A percentile compares a stretch with the other conserved stretches of the same genome.
These are phyloP conservation scores for Microbotryum violaceum DNA, from an alignment of 1,284 basidiomycete genomes.

Conservation along the genomic window DNA sequence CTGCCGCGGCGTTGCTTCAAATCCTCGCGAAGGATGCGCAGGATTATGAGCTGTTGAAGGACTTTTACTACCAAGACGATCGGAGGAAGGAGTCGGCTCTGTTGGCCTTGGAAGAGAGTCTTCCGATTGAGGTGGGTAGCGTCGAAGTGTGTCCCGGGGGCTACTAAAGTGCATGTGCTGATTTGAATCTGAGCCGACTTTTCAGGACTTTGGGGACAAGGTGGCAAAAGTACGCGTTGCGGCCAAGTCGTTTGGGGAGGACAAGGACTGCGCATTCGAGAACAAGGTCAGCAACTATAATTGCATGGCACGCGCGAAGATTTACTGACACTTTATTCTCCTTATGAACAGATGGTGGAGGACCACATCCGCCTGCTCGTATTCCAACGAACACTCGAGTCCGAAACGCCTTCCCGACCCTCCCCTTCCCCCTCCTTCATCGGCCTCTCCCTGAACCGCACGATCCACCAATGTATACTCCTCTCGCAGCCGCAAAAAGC, in stretches of 20 bases:
- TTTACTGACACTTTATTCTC: not conserved
- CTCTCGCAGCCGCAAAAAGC: constrained; percentile 75
- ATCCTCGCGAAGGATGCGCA: constrained; percentile 67
- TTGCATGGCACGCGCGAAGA: constrained; percentile 4
- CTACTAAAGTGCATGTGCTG: not conserved
- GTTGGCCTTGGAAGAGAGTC: constrained; percentile 60
- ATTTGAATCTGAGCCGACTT: not conserved
- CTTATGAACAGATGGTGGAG: constrained; percentile 67
- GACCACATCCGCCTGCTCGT: constrained; percentile 69
- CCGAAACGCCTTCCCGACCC: constrained; percentile 63
- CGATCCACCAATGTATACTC: constrained; percentile 64
- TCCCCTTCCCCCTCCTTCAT: constrained; percentile 49
- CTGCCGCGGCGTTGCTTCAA: constrained; percentile 68
- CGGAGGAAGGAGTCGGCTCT: constrained; percentile 83
- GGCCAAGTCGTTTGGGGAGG: constrained; percentile 87
- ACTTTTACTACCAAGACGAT: constrained; percentile 98
- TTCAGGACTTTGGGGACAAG: constrained; percentile 60
- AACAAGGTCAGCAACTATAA: constrained; percentile 57
- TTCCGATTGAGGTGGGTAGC: constrained; percentile 50
- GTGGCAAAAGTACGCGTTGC: constrained; percentile 68
- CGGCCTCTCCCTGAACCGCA: constrained; percentile 73
- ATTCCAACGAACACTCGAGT: constrained; percentile 77
- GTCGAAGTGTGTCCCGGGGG: constrained; percentile 28
- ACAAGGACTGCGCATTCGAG: constrained; percentile 83
- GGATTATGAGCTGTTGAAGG: constrained; percentile 80